Evolutionary conservation across 208 protist genomes (phyloP).

Genomic region (Histomonas meleagridis): DNA sequence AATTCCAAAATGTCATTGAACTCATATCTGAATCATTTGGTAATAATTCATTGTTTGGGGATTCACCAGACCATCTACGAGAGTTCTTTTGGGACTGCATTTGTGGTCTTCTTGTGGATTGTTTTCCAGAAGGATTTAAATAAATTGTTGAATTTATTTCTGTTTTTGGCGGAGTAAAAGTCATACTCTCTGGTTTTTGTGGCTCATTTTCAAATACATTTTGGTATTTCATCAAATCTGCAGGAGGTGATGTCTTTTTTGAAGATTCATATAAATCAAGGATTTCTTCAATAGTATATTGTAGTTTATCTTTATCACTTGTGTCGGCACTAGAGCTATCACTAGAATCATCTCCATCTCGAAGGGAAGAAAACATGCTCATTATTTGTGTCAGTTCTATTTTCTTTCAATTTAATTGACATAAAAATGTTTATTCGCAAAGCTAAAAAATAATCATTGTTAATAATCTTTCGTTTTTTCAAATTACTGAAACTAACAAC

Average conservation of each 20-base stretch:
- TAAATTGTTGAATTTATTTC: conserved; percentile 3
- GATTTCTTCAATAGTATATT: conserved; percentile 23
- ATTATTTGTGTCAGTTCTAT: too few species aligned
- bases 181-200: not conserved
- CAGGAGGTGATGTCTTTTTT: not conserved
- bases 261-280: not conserved
- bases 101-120: too few species aligned
- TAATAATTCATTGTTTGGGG: not conserved
- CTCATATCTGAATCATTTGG: not conserved
- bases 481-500: too few species aligned
- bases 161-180: not conserved
- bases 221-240: not conserved
- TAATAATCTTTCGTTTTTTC: too few species aligned
- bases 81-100: not conserved
- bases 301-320: not conserved
- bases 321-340: too few species aligned
- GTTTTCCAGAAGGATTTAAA: not conserved
- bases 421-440: too few species aligned
- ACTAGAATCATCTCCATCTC: too few species aligned
- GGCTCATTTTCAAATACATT: not conserved
- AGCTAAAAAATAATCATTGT: too few species aligned
- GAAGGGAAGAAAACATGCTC: too few species aligned
- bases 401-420: too few species aligned
- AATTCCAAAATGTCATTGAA: conserved; percentile 8
- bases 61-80: not conserved